phyloP scores from a whole-genome alignment of 306 rosid genomes.

The Rosa multiflora region DNA sequence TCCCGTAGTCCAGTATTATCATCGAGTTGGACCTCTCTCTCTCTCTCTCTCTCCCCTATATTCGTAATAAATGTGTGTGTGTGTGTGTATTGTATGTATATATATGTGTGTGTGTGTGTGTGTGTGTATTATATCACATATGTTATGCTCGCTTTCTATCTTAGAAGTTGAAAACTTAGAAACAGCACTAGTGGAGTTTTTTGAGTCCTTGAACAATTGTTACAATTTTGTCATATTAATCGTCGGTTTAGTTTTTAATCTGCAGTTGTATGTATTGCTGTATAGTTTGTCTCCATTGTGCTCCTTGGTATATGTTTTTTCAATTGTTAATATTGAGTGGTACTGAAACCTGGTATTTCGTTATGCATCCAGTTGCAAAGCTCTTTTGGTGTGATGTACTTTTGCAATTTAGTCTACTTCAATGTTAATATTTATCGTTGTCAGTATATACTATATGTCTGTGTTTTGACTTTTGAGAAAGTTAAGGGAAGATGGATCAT shows the following conservation, averaged over 20 bases:
- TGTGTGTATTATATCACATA: not conserved
- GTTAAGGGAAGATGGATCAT: not conserved
- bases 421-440: not conserved
- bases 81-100: not conserved
- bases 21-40: slow-evolving; percentile 13
- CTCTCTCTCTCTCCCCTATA: not conserved
- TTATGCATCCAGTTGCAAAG: not conserved
- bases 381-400: not conserved
- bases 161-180: not conserved
- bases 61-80: not conserved
- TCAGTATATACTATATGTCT: not conserved
- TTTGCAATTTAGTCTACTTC: not conserved
- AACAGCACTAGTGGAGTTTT: not conserved
- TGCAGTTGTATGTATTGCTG: not conserved
- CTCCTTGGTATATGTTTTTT: not conserved
- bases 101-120: not conserved
- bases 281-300: not conserved
- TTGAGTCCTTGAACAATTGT: not conserved
- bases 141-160: not conserved
- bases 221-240: not conserved
- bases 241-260: not conserved
- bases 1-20: slow-evolving; percentile 7
- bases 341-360: not conserved
- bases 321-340: not conserved
- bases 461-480: not conserved